Evolutionary conservation across 352 stramenopile species (phyloP), one percentile per base, ranked within the genome.

Genomic region (Nothophytophthora sp.): DNA sequence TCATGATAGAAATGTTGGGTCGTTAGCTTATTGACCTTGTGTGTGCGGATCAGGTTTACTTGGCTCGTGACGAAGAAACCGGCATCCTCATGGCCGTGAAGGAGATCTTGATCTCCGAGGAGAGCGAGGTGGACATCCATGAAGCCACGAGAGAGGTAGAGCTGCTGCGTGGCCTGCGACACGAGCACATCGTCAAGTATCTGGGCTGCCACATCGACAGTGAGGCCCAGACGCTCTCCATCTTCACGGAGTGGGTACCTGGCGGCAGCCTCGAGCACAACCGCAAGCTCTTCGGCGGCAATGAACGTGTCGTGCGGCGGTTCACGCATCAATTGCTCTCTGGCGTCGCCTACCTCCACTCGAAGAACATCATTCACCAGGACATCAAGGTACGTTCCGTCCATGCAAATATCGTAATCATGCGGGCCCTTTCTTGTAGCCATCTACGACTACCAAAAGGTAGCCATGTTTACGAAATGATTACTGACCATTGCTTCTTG

Each of bases 161-260:
- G 39, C 43, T 97, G 9, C 77, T 98, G 55, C 77, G 86, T 27
- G 78, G 78, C 15, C 63, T 98, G 16, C 74, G 84, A 16, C 90
- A 98, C 60, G 71, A 79, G 12, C 95, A 98, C 53, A 96, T 98
- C 57, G 91, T 98, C 27, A 81, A 85, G 45, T 98, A 98, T 56
- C 63, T 97, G 27, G 92, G 92, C 20, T 88, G 85, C 20, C 78
- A 95, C 52, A 75, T 95, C 13, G 76, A 94, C 51, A 70, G 59
- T 4, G 60, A 63, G 10, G 72, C 71, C 7, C 75, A 74, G 28
- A 82, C 76, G 39, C 60, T 98, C 9, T 88, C 86, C 41, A 97
- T 98, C 28, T 98, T 98, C 59, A 83, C 73, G 11, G 88, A 97
- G 55, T 97, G 88, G 81, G 88, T 96, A 0, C 79, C 90, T 0